Evolutionary conservation across 2,329 filamentous ascomycete species (phyloP).

Genomic region (Cercospora nicotianae): DNA sequence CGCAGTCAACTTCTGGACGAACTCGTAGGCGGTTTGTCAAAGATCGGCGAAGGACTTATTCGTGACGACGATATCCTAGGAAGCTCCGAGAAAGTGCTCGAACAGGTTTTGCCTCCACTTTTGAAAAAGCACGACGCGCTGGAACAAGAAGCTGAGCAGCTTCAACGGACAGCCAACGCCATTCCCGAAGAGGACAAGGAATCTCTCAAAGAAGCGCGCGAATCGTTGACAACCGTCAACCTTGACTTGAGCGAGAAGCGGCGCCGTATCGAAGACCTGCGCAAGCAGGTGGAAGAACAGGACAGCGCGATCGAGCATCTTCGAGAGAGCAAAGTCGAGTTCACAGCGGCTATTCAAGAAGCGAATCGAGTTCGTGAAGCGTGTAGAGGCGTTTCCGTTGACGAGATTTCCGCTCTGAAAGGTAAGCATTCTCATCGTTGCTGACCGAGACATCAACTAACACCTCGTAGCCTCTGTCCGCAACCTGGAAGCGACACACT

Average conservation of each 20-base stretch:
- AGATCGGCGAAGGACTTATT: constrained; percentile 74
- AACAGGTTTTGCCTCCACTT: constrained; percentile 66
- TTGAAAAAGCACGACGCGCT: constrained; percentile 62
- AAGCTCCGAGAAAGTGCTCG: constrained; percentile 68
- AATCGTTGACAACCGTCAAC: constrained; percentile 64
- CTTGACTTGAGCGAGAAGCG: constrained; percentile 69
- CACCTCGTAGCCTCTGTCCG: constrained; percentile 63
- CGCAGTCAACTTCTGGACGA: constrained; percentile 83
- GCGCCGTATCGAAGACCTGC: constrained; percentile 64
- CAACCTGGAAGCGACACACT: constrained; percentile 63
- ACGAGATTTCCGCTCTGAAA: constrained; percentile 77
- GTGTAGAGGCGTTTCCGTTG: constrained; percentile 82
- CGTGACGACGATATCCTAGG: constrained; percentile 67
- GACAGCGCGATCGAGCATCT: constrained; percentile 64
- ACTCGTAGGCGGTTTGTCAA: constrained; percentile 75
- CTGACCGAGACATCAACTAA: not conserved
- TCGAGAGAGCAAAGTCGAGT: constrained; percentile 67
- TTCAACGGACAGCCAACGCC: constrained; percentile 72
- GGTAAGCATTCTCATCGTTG: constrained; percentile 51
- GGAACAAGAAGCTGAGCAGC: constrained; percentile 58
- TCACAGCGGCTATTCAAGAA: constrained; percentile 71
- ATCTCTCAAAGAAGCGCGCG: constrained; percentile 72
- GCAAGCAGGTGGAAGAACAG: constrained; percentile 65
- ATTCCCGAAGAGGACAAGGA: constrained; percentile 77
- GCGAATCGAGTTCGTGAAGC: constrained; percentile 83